Evolutionary conservation across 208 protist species (phyloP), one percentile per base, ranked within the genome.

Genomic region (Leishmania lainsoni): DNA sequence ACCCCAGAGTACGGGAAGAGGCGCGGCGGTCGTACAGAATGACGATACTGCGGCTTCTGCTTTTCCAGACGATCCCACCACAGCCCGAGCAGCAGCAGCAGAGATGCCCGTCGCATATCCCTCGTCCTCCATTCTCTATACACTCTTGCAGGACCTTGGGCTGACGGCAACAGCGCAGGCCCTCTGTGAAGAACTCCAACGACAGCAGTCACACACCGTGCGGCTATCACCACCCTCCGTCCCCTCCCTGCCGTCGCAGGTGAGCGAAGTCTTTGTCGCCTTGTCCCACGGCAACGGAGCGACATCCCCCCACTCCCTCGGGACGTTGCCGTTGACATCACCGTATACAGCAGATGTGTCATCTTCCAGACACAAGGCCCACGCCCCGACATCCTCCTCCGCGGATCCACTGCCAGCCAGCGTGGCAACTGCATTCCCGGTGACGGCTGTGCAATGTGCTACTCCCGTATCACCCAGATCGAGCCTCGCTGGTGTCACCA

Each of bases 111-210:
- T 16, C 22, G 10, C n/a, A 42, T 39, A 32, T 20, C 29, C 77
- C 22, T 79, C 82, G 48, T 82, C 82, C 78, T 78, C 82, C 20
- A 51, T 80, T n/a, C 82, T 86, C 35, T 86, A 82, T 76, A 82
- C 77, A 32, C 82, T 95, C n/a, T 81, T 95, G 52, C 76, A 87
- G 48, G 84, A 89, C 52, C 84, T 95, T 42, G 87, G 89, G 16
- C 75, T 92, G 59, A 87, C 81, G 35, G 90, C 90, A 10, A 93
- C 89, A 6, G 90, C 86, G n/a, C 81, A 89, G 20, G 85, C 83
- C 17, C 73, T 93, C 20, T 84, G 85, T 45, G 80, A 86, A 8
- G 89, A 95, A 81, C 82, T 87, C 22, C 73, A 83, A 52, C 78
- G 61, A 26, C 80, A 81, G 32, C 78, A 85, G 35, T 72, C 76